Conservation (phyloP, 2,329 filamentous ascomycete genomes). For the Triangularia setosa region DNA sequence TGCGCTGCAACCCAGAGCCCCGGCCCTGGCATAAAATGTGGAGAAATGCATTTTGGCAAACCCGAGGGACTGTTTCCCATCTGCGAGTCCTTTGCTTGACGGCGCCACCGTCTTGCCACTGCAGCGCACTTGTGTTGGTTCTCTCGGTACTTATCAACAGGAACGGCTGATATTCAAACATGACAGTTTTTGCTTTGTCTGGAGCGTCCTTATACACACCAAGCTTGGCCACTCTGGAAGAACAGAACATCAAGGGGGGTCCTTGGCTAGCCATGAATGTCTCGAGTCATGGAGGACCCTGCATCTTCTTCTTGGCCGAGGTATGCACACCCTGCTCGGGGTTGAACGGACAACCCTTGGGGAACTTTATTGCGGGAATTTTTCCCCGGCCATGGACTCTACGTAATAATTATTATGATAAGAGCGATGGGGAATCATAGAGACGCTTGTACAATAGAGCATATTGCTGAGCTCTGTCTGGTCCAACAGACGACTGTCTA, state of each 20-base stretch:
- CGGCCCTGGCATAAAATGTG: background rate
- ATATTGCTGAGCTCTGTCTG: too few species aligned
- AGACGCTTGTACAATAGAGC: background rate
- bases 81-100: background rate
- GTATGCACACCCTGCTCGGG: background rate
- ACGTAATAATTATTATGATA: background rate
- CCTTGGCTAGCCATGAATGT: background rate
- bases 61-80: background rate
- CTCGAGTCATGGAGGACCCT: background rate
- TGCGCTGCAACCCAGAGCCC: background rate
- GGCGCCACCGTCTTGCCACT: background rate
- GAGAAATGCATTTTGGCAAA: background rate
- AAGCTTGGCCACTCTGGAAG: background rate
- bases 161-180: background rate
- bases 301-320: background rate
- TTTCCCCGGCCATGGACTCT: background rate
- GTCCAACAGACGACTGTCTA: too few species aligned
- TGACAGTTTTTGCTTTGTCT: background rate
- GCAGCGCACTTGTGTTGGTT: background rate
- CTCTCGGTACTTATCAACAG: background rate
- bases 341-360: too few species aligned
- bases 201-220: background rate
- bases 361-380: background rate
- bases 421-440: background rate
- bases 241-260: background rate